Conservation (phyloP, 805 yeast genomes). For the Yarrowia porcina region DNA sequence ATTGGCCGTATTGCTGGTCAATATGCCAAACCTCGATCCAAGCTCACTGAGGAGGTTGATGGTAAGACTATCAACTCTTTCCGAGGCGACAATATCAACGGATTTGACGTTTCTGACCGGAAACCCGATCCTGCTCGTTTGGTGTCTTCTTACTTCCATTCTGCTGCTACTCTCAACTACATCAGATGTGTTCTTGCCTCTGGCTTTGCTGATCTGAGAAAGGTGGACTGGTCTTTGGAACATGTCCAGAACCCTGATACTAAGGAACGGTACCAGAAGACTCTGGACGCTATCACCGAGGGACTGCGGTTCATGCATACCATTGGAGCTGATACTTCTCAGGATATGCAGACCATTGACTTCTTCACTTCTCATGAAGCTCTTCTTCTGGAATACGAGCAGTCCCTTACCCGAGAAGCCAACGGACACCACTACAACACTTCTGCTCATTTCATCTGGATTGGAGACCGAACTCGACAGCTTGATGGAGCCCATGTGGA, state of each 20-base stretch:
- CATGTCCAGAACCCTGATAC: constrained; percentile 41
- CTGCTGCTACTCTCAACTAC: constrained; percentile 45
- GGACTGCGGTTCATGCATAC: constrained; percentile 42
- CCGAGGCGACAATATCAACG: constrained; percentile 46
- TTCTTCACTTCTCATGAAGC: constrained; percentile 45
- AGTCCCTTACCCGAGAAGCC: constrained; percentile 40
- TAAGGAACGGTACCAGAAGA: constrained; percentile 41
- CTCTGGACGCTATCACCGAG: constrained; percentile 40
- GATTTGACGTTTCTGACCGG: constrained; percentile 41
- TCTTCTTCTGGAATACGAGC: constrained; percentile 44
- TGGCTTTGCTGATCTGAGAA: constrained; percentile 44
- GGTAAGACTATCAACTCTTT: constrained; percentile 43
- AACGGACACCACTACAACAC: constrained; percentile 41
- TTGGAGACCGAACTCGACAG: constrained; percentile 46
- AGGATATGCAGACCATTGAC: constrained; percentile 39
- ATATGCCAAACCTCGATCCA: constrained; percentile 47
- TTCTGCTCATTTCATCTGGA: constrained; percentile 46
- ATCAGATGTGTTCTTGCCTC: constrained; percentile 39
- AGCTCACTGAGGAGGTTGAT: constrained; percentile 42
- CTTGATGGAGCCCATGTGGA: constrained; percentile 47
- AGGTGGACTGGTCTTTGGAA: constrained; percentile 43
- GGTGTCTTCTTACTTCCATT: constrained; percentile 45
- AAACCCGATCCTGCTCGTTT: constrained; percentile 43
- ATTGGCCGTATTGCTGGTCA: constrained; percentile 47
- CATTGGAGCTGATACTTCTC: constrained; percentile 40